These are phyloP conservation scores for Vicia faba DNA, from an alignment of 306 rosid genomes.

Conservation along the genomic window DNA sequence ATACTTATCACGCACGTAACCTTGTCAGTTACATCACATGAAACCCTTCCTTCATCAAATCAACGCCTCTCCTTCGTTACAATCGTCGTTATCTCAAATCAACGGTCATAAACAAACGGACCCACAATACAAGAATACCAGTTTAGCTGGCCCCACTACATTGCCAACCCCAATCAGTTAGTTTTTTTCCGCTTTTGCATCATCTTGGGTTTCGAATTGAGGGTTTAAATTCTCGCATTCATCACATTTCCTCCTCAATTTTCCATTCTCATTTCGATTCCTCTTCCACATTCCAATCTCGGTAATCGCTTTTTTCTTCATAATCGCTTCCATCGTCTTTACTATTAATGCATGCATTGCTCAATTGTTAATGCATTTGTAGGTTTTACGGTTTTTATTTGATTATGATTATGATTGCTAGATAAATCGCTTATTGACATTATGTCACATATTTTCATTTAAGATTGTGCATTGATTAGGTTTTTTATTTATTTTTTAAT, in stretches of 20 bases:
- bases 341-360: slow-evolving; percentile 12
- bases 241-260: slow-evolving; percentile 4
- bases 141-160: slow-evolving; percentile 43
- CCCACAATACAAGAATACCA: slow-evolving; percentile 14
- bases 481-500: background rate
- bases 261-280: slow-evolving; percentile 4
- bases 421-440: background rate
- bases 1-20: slow-evolving; percentile 40
- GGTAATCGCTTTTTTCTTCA: slow-evolving; percentile 14
- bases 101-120: slow-evolving; percentile 26
- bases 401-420: background rate
- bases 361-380: no score
- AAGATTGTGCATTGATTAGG: background rate
- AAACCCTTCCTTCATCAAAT: slow-evolving; percentile 15
- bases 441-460: background rate
- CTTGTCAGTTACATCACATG: slow-evolving; percentile 29
- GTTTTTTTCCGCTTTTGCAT: background rate
- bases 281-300: background rate
- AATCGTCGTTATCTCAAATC: slow-evolving; percentile 16
- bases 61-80: background rate
- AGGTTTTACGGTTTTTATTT: slow-evolving; percentile 9
- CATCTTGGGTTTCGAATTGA: background rate
- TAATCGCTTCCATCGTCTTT: background rate
- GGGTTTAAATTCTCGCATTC: slow-evolving; percentile 33
- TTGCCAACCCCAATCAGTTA: slow-evolving; percentile 24